Conservation (phyloP, 441 rosid species). For the Populus tomentosa region DNA sequence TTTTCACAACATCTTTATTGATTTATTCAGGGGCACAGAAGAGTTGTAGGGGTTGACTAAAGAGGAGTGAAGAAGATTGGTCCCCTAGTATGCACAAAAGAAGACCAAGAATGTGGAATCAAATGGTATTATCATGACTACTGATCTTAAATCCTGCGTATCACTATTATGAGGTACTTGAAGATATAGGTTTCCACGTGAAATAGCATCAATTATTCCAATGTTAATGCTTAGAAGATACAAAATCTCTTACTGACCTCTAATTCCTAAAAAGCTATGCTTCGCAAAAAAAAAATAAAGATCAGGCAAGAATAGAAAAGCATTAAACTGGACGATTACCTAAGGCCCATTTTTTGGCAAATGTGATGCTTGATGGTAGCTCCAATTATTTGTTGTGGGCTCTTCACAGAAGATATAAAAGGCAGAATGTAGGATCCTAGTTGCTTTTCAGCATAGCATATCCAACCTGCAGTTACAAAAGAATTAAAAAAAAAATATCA, state of each 20-base stretch:
- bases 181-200: not conserved
- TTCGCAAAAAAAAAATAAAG: not conserved
- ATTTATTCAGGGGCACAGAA: not conserved
- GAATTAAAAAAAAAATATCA: not conserved
- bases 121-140: not conserved
- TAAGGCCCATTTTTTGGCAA: conserved; percentile 62
- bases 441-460: conserved; percentile 94
- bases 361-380: conserved; percentile 67
- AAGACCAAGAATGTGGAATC: not conserved
- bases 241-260: not conserved
- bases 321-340: conserved; percentile 33
- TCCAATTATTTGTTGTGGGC: conserved; percentile 92
- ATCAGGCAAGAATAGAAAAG: not conserved
- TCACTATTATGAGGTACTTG: not conserved
- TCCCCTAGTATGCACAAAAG: not conserved
- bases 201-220: not conserved
- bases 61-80: not conserved
- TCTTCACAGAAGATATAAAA: conserved; percentile 81
- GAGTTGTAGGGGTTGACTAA: not conserved
- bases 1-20: not conserved
- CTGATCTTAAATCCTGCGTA: not conserved
- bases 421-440: conserved; percentile 85
- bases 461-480: conserved; percentile 64
- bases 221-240: not conserved
- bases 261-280: not conserved